These are phyloP conservation scores for Hymenoscyphus fructigenus DNA, from an alignment of 2,329 filamentous ascomycete species.

Conservation along the genomic window DNA sequence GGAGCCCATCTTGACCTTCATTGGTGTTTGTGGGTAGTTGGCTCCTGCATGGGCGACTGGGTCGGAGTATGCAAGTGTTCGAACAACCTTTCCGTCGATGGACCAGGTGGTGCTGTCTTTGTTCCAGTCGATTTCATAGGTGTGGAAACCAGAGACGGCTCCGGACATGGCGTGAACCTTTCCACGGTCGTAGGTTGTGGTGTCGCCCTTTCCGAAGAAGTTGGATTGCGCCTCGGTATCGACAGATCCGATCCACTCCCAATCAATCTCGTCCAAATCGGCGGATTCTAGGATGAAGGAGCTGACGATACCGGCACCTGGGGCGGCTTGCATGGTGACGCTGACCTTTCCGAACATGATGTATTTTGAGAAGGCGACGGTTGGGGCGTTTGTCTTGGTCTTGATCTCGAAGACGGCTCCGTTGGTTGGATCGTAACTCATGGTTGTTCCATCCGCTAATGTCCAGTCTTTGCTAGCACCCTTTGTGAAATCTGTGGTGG, in stretches of 20 bases:
- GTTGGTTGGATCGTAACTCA: constrained; percentile 39
- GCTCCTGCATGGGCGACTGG: constrained; percentile 48
- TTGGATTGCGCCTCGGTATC: constrained; percentile 46
- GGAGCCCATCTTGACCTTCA: constrained; percentile 62
- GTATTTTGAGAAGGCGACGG: constrained; percentile 46
- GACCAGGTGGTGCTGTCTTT: constrained; percentile 56
- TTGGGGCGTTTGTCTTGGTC: constrained; percentile 48
- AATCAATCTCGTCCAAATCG: constrained; percentile 54
- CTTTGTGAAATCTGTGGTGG: constrained; percentile 45
- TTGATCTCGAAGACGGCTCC: constrained; percentile 51
- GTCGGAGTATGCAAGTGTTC: constrained; percentile 48
- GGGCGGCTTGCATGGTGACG: constrained; percentile 46
- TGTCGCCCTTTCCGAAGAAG: constrained; percentile 56
- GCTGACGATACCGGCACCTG: constrained; percentile 50
- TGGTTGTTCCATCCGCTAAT: constrained; percentile 47
- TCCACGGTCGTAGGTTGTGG: constrained; percentile 49
- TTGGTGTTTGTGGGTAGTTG: constrained; percentile 68
- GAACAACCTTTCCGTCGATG: constrained; percentile 51
- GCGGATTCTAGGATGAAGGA: constrained; percentile 51
- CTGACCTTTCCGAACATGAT: constrained; percentile 54
- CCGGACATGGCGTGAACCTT: constrained; percentile 39
- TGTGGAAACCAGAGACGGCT: constrained; percentile 50
- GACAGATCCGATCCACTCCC: constrained; percentile 42
- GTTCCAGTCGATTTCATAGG: constrained; percentile 69
- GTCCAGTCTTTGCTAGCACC: constrained; percentile 53